A percentile compares a stretch with the other conserved stretches of the same genome.
These are phyloP conservation scores for Parachaetomium inaequale DNA, from an alignment of 495 filamentous ascomycete genomes.

Conservation along the genomic window DNA sequence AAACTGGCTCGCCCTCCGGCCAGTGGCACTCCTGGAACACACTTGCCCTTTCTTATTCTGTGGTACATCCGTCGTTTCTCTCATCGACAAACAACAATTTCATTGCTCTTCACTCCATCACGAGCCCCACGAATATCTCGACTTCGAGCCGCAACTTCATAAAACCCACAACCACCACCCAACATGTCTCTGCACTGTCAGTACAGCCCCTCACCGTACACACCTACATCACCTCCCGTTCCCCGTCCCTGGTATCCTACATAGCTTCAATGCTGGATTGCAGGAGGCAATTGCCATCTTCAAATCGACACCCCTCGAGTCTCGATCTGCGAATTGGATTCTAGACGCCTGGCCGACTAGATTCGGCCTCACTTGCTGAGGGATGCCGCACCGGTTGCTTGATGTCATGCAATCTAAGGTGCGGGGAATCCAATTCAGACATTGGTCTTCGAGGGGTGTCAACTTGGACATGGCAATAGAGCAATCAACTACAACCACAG, in stretches of 20 bases:
- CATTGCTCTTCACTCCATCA: slow-evolving; percentile 8
- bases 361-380: background rate
- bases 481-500: background rate
- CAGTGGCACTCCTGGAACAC: background rate
- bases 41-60: slow-evolving; percentile 10
- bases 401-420: background rate
- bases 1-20: slow-evolving; percentile 18
- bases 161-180: slow-evolving; percentile 29
- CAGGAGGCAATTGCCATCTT: slow-evolving; percentile 4
- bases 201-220: slow-evolving; percentile 23
- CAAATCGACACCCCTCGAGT: background rate
- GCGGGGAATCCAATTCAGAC: background rate
- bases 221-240: background rate
- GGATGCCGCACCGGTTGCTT: background rate
- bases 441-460: background rate
- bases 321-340: background rate
- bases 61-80: background rate
- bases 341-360: background rate
- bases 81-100: slow-evolving; percentile 8
- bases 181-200: slow-evolving; percentile 58
- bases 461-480: background rate
- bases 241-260: background rate
- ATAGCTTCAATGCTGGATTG: too few relatives aligned
- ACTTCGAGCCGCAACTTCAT: background rate
- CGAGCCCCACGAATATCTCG: background rate